These are phyloP conservation scores for Lasiosphaeris hirsuta DNA, from an alignment of 495 filamentous ascomycete species.

Conservation along the genomic window DNA sequence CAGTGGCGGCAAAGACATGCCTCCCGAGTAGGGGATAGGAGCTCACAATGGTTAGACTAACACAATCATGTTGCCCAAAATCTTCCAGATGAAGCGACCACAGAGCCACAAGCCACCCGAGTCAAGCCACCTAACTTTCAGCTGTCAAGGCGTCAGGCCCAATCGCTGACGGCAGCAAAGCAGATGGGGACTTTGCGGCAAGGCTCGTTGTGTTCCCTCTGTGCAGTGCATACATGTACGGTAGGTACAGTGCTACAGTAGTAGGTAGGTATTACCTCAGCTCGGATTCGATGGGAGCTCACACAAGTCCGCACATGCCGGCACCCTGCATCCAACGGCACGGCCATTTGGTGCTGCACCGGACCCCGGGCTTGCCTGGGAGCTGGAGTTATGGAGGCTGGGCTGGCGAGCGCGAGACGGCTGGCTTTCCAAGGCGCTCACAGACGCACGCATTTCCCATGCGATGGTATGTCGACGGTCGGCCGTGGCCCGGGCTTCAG, in stretches of 20 bases:
- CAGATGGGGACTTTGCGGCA: neutral
- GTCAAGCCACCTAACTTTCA: neutral
- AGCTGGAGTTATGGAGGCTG: neutral
- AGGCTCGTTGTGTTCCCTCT: neutral
- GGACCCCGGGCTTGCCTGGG: neutral
- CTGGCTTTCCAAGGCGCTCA: neutral
- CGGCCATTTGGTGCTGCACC: too few relatives aligned
- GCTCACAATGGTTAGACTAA: too few relatives aligned
- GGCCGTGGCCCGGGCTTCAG: neutral
- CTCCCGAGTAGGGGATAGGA: too few relatives aligned
- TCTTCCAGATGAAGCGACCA: too few relatives aligned
- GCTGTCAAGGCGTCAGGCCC: neutral
- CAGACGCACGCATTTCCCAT: neutral
- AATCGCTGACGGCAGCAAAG: neutral
- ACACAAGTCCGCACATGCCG: neutral
- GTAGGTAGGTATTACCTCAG: too few relatives aligned
- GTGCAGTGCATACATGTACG: too few relatives aligned
- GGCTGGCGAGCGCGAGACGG: neutral
- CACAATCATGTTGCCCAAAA: too few relatives aligned
- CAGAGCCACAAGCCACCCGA: neutral
- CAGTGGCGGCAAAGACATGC: too few relatives aligned
- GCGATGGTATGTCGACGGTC: neutral
- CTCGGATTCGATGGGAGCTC: too few relatives aligned
- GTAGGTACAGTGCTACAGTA: too few relatives aligned
- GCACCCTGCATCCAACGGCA: too few relatives aligned